Evolutionary conservation across 108 stramenopile genomes (phyloP).

Genomic region (Phaeodactylum tricornutum): DNA sequence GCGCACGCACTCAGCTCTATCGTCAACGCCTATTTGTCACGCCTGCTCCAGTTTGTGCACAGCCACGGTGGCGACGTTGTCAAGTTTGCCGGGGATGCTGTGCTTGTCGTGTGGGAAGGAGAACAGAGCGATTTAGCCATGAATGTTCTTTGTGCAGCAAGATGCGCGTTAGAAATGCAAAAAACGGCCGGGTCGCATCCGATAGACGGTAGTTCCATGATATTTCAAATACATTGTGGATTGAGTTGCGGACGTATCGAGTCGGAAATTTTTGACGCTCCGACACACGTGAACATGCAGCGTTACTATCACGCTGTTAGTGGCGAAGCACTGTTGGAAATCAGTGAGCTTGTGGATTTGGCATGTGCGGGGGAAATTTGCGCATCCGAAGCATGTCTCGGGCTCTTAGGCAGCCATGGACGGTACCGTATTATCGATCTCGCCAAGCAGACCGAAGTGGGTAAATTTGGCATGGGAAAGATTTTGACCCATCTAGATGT

Average conservation of each 20-base stretch:
- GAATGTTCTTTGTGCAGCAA: slow-evolving; percentile 2
- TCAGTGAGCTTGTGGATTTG: slow-evolving; percentile 2
- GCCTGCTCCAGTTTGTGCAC: not conserved
- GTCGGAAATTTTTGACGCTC: slow-evolving; percentile 6
- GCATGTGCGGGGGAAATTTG: slow-evolving; percentile 3
- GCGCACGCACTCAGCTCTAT: not conserved
- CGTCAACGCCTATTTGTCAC: slow-evolving; percentile 3
- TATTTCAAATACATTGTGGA: slow-evolving; percentile 7
- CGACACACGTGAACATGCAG: slow-evolving; percentile 2
- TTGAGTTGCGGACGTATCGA: slow-evolving; percentile 1
- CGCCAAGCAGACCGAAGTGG: not conserved
- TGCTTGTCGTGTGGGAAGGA: slow-evolving; percentile 3
- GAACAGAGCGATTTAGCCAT: not conserved
- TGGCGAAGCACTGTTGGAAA: slow-evolving; percentile 2
- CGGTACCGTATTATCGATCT: not conserved
- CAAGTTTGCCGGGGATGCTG: slow-evolving; percentile 8
- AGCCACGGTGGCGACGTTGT: slow-evolving; percentile 4
- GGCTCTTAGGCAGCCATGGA: slow-evolving; percentile 1
- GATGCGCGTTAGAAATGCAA: slow-evolving; percentile 1
- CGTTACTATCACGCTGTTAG: slow-evolving; percentile 1
- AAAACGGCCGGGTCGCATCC: slow-evolving; percentile 1
- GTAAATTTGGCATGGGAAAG: too few relatives aligned
- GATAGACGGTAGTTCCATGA: not conserved
- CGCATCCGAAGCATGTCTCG: not conserved
- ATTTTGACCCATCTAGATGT: too few relatives aligned